Evolutionary conservation across 148 eudicot genomes (phyloP), one percentile per base, ranked within the genome.

Genomic region (Vaccinium darrowii): DNA sequence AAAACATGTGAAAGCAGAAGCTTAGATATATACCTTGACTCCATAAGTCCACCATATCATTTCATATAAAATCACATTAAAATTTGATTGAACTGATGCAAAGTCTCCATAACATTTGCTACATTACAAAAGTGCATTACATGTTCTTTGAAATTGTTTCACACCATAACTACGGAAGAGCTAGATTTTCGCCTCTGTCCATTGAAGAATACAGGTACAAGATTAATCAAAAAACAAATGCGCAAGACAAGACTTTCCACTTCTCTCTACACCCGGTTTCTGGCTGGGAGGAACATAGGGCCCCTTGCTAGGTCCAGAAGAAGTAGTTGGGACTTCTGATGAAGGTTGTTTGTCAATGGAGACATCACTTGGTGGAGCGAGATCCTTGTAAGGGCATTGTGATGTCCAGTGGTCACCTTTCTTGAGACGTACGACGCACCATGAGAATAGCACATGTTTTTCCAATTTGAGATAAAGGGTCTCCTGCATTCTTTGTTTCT

Each of bases 361-460:
- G 53, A 51, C 80, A 18, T 91, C 94, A 43, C 84, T 79, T 51
- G 88, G 92, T 58, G 87, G 90, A 1, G 98, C 90, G 19, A 95
- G 92, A 84, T 92, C 98, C 90, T 94, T 95, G 91, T 93, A 95
- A 19, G 98, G 98, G 82, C 98, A 95, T 87, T 88, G 88, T 49
- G 98, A 83, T 39, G 94, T 92, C 98, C 98, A 93, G 88, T 95
- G 98, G 65, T 95, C 98, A 76, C 98, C 98, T 78, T 92, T 95
- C 90, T 94, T 94, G 30, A 92, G 93, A 87, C 98, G 93, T 92
- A 82, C 98, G 90, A 33, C 98, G 93, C 72, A 95, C 89, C 98
- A 94, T 95, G 82, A 95, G 98, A 80, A 88, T 91, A 71, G 93
- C 97, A 43, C 98, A 97, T 81, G 81, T 85, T 86, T 86, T 90